Evolutionary conservation across 2,329 filamentous ascomycete genomes (phyloP).

Genomic region (Penicillium sclerotiorum): DNA sequence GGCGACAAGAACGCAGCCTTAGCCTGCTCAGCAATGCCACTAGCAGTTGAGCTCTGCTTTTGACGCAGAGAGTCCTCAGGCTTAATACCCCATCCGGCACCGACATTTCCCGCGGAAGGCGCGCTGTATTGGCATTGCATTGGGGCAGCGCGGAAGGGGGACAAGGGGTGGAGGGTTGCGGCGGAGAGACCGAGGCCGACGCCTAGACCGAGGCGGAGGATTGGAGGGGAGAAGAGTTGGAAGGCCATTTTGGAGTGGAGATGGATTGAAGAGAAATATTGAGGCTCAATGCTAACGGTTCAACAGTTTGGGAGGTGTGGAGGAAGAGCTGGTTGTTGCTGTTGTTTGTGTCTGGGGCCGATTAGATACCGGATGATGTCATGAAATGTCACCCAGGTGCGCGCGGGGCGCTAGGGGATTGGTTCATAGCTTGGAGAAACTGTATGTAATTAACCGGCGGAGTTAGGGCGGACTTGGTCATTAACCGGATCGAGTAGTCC

Average conservation of each 20-base stretch:
- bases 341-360: constrained; percentile 1
- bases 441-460: neutral
- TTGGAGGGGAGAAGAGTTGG: constrained; percentile 30
- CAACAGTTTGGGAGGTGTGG: neutral
- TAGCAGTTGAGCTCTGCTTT: constrained; percentile 33
- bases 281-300: constrained; percentile 3
- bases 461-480: neutral
- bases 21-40: constrained; percentile 10
- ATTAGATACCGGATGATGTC: constrained; percentile 24
- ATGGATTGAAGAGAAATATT: neutral
- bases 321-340: neutral
- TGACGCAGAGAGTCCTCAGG: constrained; percentile 23
- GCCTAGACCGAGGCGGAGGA: constrained; percentile 38
- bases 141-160: constrained; percentile 36
- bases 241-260: constrained; percentile 28
- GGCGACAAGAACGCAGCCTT: constrained; percentile 32
- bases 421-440: neutral
- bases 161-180: constrained; percentile 34
- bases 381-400: constrained; percentile 16
- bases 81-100: constrained; percentile 31
- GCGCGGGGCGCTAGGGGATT: constrained; percentile 9
- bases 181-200: constrained; percentile 36
- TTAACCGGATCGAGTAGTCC: too few relatives aligned
- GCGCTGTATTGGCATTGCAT: constrained; percentile 43
- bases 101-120: constrained; percentile 23